Base-by-base conservation (phyloP, 176 grass and related monocot species). In the Cenchrus americanus region DNA sequence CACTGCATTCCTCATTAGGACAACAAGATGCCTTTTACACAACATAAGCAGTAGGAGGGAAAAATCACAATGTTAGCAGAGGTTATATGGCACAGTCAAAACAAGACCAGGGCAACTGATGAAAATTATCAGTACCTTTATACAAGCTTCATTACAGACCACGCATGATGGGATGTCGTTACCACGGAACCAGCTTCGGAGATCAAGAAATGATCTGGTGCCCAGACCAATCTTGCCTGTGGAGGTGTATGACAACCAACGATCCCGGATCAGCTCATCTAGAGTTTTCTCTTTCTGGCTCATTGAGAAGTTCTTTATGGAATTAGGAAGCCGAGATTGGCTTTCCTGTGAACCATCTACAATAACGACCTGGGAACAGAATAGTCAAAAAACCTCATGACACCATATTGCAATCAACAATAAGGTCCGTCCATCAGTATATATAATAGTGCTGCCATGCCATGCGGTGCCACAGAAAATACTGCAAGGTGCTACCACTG, bases 101-200 rank as follows among this genome's bases (percentile, higher is more conserved):
- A 50, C 76, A 70, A 59, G 22, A 82, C 21, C 13, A 59, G 27
- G 37, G 71, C 10, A 66, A 58, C 22, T 70, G 3, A 37, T 37
- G 55, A 52, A 79, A 81, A 26, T 51, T 6, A 12, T 64, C 2
- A 24, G 17, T 87, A 88, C 96, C 93, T 93, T 98, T 68, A 98
- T 92, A 68, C 93, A 90, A 83, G 96, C 80, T 89, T 98, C 89
- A 61, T 98, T 95, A 85, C 96, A 98, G 53, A 98, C 96, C 40
- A 89, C 85, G 1, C 96, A 95, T 37, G 89, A 92, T 73, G 96
- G 96, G 21, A 98, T 86, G 55, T 90, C 89, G 14, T 92, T 95
- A 43, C 30, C 82, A 18, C 69, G 82, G 53, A 95, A 95, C 96
- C 96, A 98, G 52, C 96, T 90, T 63, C 93, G 72, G n/a, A 98